These are phyloP conservation scores for Pythium monospermum DNA, from an alignment of 352 stramenopile species.

Conservation along the genomic window DNA sequence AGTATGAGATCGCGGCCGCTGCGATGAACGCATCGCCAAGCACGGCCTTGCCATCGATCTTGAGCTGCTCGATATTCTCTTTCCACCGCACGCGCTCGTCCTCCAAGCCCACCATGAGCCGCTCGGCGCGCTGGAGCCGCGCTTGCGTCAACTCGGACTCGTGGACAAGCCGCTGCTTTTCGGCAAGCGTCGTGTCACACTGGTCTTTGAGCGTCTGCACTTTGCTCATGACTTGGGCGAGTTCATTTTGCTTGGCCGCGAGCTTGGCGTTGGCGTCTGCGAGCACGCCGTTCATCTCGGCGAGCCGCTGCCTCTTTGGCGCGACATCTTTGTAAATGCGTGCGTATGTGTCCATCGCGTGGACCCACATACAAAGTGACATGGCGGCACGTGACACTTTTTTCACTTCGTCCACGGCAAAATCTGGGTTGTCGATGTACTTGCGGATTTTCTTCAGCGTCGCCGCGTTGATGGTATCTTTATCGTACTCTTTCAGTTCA, in stretches of 20 bases:
- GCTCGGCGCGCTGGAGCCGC: conserved; percentile 49
- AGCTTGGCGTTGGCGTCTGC: conserved; percentile 68
- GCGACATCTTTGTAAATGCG: conserved; percentile 69
- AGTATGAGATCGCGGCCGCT: conserved; percentile 55
- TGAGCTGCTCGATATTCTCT: conserved; percentile 47
- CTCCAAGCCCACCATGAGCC: conserved; percentile 59
- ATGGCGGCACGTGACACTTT: conserved; percentile 77
- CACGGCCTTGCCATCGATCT: conserved; percentile 37
- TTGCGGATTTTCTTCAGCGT: conserved; percentile 74
- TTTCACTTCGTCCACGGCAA: conserved; percentile 77
- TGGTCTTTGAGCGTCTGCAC: conserved; percentile 52
- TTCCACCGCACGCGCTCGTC: conserved; percentile 73
- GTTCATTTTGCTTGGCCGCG: conserved; percentile 58
- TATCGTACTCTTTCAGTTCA: conserved; percentile 86
- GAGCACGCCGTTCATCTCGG: conserved; percentile 72
- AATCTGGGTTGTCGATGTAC: conserved; percentile 83
- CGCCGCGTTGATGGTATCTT: conserved; percentile 55
- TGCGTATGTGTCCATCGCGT: conserved; percentile 79
- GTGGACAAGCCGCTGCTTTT: conserved; percentile 64
- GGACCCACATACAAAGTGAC: conserved; percentile 88
- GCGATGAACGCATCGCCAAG: conserved; percentile 60
- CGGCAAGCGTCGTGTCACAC: conserved; percentile 49
- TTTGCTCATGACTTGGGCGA: conserved; percentile 46
- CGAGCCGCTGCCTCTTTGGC: conserved; percentile 63
- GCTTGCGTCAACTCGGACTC: conserved; percentile 58